Conservation (phyloP, 331 rosid species). For the Quercus lobata region DNA sequence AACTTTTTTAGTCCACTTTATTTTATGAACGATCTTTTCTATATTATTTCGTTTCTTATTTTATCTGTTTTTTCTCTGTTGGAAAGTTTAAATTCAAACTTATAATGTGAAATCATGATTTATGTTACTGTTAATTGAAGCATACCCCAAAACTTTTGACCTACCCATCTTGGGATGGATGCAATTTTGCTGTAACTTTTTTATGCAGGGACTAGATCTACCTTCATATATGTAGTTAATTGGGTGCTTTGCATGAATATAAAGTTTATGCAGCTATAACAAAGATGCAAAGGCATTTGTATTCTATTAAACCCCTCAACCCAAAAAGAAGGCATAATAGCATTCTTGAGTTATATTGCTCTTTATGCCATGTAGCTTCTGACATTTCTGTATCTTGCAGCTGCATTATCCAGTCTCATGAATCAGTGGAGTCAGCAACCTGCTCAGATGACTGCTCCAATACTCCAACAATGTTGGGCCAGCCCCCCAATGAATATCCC, state of each 20-base stretch:
- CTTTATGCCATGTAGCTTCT: neutral
- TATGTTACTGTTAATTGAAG: neutral
- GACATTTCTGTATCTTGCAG: neutral
- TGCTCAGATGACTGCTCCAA: constrained; percentile 1
- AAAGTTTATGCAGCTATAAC: neutral
- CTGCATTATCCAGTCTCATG: neutral
- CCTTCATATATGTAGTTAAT: neutral
- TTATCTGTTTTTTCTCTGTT: neutral
- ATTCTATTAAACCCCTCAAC: too few relatives aligned
- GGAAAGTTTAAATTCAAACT: neutral
- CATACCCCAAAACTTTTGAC: neutral
- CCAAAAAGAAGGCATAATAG: neutral
- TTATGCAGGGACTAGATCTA: neutral
- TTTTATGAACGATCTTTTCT: neutral
- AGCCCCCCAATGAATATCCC: neutral
- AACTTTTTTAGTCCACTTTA: neutral
- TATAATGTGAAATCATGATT: neutral
- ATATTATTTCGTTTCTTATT: neutral
- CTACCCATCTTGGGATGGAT: too few relatives aligned
- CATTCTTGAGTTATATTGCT: neutral
- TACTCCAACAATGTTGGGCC: neutral
- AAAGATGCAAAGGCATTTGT: neutral
- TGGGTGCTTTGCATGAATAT: neutral
- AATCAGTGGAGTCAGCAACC: constrained; percentile 1
- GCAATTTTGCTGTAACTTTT: neutral